Evolutionary conservation across 2,329 filamentous ascomycete species (phyloP).

Genomic region (Alternaria solani): DNA sequence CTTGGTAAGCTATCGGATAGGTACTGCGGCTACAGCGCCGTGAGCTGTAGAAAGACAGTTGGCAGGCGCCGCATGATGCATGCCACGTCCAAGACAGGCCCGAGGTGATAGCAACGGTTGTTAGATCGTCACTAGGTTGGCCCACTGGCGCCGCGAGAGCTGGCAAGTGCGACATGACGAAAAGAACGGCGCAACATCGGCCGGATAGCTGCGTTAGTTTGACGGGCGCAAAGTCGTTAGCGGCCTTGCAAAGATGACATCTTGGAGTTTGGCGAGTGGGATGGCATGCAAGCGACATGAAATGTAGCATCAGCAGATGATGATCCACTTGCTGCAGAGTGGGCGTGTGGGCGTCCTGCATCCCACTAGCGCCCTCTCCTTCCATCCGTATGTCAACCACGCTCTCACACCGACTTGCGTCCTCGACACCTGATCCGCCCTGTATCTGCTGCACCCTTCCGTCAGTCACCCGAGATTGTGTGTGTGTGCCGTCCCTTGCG

Average conservation of each 20-base stretch:
- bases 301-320: slow-evolving; percentile 11
- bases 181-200: slow-evolving; percentile 16
- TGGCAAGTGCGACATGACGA: slow-evolving; percentile 13
- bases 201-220: slow-evolving; percentile 3
- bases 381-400: slow-evolving; percentile 7
- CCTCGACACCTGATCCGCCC: slow-evolving; percentile 16
- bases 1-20: not conserved
- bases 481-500: slow-evolving; percentile 14
- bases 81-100: not conserved
- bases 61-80: slow-evolving; percentile 10
- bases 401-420: slow-evolving; percentile 14
- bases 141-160: not conserved
- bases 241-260: slow-evolving; percentile 3
- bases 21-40: not conserved
- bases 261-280: slow-evolving; percentile 3
- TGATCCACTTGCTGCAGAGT: slow-evolving; percentile 7
- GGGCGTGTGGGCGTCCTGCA: slow-evolving; percentile 1
- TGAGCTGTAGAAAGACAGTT: not conserved
- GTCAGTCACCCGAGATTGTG: slow-evolving; percentile 8
- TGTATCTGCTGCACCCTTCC: slow-evolving; percentile 12
- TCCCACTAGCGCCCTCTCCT: slow-evolving; percentile 12
- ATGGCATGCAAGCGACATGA: not conserved
- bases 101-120: not conserved
- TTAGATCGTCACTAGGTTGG: slow-evolving; percentile 1
- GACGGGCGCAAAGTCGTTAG: slow-evolving; percentile 2